phyloP scores from a whole-genome alignment of 169 alveolate genomes.

The Amoebophrya sp. region DNA sequence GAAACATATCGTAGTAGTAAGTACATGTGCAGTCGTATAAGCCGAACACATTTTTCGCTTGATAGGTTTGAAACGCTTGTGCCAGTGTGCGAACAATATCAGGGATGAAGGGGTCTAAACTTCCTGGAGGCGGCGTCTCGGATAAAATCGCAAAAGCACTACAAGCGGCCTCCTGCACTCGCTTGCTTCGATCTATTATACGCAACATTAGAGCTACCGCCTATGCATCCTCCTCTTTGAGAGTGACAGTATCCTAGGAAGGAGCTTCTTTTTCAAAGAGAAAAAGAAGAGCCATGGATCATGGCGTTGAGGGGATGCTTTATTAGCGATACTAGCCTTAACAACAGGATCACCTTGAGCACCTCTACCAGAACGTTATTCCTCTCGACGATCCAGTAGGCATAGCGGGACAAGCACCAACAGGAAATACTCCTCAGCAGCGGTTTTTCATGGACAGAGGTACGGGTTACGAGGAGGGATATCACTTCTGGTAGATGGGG shows the following conservation, averaged over 20 bases:
- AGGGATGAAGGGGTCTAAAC: conserved; percentile 59
- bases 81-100: neutral
- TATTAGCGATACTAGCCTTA: too few species aligned
- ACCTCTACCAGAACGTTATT: conserved; percentile 53
- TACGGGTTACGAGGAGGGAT: conserved; percentile 10
- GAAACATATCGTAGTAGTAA: conserved; percentile 52
- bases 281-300: too few species aligned
- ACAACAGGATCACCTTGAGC: conserved; percentile 14
- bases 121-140: conserved; percentile 59
- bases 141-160: conserved; percentile 74
- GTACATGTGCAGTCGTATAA: conserved; percentile 66
- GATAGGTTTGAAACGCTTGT: neutral
- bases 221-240: too few species aligned
- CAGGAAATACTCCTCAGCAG: conserved; percentile 73
- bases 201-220: conserved; percentile 59
- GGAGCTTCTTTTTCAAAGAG: too few species aligned
- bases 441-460: conserved; percentile 53
- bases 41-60: conserved; percentile 50
- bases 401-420: conserved; percentile 78
- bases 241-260: too few species aligned
- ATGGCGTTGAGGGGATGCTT: too few species aligned
- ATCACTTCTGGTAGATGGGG: conserved; percentile 73
- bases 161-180: conserved; percentile 87
- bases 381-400: conserved; percentile 65
- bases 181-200: conserved; percentile 69